Evolutionary conservation across 345 rosid species (phyloP).

Genomic region (Melaleuca alternifolia): DNA sequence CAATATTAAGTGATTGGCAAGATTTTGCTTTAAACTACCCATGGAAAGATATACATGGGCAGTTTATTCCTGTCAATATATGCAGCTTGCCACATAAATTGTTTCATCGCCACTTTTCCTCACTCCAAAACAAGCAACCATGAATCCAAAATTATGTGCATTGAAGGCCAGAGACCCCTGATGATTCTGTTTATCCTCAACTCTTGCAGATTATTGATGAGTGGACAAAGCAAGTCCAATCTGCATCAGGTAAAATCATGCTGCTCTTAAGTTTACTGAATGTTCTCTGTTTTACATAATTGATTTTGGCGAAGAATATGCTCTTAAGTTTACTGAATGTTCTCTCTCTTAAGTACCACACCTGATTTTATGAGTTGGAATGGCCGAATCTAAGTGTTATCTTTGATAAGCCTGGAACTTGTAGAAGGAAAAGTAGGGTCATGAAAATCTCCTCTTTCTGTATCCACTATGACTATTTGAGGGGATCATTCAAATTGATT

Average conservation of each 20-base stretch:
- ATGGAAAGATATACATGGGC: conserved; percentile 7
- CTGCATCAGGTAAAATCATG: conserved; percentile 43
- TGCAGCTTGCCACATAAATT: neutral
- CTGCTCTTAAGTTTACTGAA: neutral
- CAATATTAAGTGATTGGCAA: conserved; percentile 11
- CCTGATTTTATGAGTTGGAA: neutral
- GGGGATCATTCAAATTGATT: neutral
- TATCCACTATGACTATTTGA: neutral
- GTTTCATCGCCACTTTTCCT: neutral
- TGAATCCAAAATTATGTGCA: neutral
- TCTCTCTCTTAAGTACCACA: neutral
- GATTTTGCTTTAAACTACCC: neutral
- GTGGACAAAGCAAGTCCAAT: conserved; percentile 73
- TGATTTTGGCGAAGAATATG: neutral
- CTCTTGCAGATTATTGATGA: conserved; percentile 78
- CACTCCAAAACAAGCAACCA: neutral
- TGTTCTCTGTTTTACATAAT: neutral
- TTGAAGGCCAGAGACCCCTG: neutral
- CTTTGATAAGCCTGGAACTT: neutral
- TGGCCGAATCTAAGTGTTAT: neutral
- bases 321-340: too few species aligned
- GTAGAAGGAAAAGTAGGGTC: neutral
- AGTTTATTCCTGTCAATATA: neutral
- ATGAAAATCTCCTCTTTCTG: neutral
- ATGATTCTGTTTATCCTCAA: neutral